Base-by-base conservation (phyloP, 139 green algal species). In the Penium margaritaceum region DNA sequence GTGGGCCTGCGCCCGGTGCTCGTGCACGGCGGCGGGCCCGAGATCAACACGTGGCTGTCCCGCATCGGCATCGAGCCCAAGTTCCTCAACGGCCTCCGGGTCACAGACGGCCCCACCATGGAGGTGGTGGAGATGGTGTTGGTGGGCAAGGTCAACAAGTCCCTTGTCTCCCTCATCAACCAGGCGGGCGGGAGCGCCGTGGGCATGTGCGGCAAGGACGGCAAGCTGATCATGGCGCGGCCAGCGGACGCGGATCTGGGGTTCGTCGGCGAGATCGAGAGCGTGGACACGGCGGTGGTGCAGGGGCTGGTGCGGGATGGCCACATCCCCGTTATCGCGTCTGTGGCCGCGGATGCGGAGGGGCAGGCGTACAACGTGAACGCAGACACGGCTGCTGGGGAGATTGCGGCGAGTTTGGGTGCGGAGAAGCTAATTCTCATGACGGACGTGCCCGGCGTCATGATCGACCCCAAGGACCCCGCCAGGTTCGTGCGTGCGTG, bases 341-440 rank as follows among this genome's bases (percentile, higher is more conserved):
- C 91, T 1, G 93, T 99, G 29, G 94, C 94, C 0, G 88, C 87
- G 5, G 89, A 96, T 41, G 58, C 63, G 30, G 36, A 79, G 9
- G 74, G 74, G 12, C 75, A 82, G 60, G 91, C 92, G n/a, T 87
- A 99, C 21, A 99, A 99, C 81, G 88, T 99, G 66, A 99, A 99
- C 64, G 94, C 94, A 2, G 94, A 99, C 84, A 98, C 90, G 15
- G 94, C 91, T 19, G 94, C 94, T 0, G 94, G 94, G 34, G 94
- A 98, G 87, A 90, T 96, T 63, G 93, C 93, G 1, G 92, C 91
- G 5, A 84, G 90, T 0, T 80, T 99, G 47, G 75, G 87, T 38
- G 94, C 94, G 0, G 94, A 98, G 86, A 99, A 99, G 88, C 90
- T 99, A 1, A 95, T 99, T 67, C 86, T 99, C 41, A 99, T 99